phyloP scores from a whole-genome alignment of 2,329 filamentous ascomycete genomes.

The Elsinoe ampelina region DNA sequence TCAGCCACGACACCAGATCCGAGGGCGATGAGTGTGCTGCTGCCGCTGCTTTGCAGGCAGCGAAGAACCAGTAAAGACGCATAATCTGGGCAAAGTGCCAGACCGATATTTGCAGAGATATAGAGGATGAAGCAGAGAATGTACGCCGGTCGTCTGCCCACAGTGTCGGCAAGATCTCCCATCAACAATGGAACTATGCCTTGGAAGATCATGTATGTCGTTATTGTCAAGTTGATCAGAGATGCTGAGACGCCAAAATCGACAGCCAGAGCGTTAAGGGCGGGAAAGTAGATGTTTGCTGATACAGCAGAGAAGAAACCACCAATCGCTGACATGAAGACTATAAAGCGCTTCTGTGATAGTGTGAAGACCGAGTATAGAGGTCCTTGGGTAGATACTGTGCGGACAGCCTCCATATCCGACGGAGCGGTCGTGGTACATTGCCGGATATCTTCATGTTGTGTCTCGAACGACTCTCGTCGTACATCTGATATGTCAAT shows the following conservation, averaged over 20 bases:
- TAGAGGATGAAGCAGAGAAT: constrained; percentile 38
- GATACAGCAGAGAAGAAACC: constrained; percentile 46
- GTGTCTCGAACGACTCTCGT: constrained; percentile 7
- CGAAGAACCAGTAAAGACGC: constrained; percentile 30
- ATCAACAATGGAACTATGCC: constrained; percentile 45
- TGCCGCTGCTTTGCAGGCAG: constrained; percentile 33
- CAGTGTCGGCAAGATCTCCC: constrained; percentile 43
- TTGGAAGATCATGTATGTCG: constrained; percentile 31
- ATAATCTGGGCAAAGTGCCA: constrained; percentile 33
- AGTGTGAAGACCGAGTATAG: constrained; percentile 31
- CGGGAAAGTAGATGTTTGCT: constrained; percentile 39
- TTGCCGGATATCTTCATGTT: background rate
- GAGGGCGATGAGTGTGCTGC: constrained; percentile 32
- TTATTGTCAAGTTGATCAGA: constrained; percentile 18
- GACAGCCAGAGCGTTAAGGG: constrained; percentile 14
- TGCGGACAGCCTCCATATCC: constrained; percentile 7
- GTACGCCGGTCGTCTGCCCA: constrained; percentile 43
- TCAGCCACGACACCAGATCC: constrained; percentile 29
- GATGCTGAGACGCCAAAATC: constrained; percentile 16
- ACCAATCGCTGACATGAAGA: constrained; percentile 42
- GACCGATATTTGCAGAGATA: constrained; percentile 33
- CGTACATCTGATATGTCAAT: background rate
- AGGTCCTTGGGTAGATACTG: constrained; percentile 13
- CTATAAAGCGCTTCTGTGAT: constrained; percentile 37
- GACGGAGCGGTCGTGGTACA: background rate